Evolutionary conservation across 1,284 basidiomycete genomes (phyloP), one percentile per base, ranked within the genome.

Genomic region (Leccinum griseonigrum): DNA sequence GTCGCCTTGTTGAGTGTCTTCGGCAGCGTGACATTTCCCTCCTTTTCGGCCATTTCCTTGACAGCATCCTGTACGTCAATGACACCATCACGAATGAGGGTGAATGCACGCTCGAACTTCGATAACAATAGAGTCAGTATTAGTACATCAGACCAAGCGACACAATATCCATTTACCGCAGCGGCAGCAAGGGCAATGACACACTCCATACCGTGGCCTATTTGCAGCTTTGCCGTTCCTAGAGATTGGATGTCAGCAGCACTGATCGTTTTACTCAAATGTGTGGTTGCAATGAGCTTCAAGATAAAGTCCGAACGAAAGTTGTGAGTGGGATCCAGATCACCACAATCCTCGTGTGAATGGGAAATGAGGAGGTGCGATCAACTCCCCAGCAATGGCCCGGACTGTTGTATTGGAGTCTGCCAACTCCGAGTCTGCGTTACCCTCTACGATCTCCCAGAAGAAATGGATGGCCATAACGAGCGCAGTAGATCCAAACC

Each of bases 311-410:
- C 34, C 1, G 56, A 66, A 13, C 7, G 8, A 38, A 64, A 66
- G 8, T 56, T 58, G 28, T 4, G 4, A 29, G 7, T 9, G 31
- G 56, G 34, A 38, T 52, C 22, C 6, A 38, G 60, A 3, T 61
- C 9, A 4, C 65, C 61, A 26, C 61, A 60, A 3, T 65, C 59
- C 31, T 67, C 58, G n/a, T 65, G 50, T 58, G 53, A 67, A 67
- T 14, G 13, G 56, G n/a, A 60, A 52, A 3, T 10, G 9, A n/a
- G 51, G 48, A 22, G 48, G 48, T 1, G 4, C 26, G 14, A 50
- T 14, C 14, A 50, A 50, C 22, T 50, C 22, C 48, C 4, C 26
- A 10, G 48, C 48, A 50, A 50, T 1, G 11, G 26, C 22, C 26
- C 48, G 22, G 48, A 50, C 26, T 16, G 46, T 48, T 18, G 46